phyloP scores from a whole-genome alignment of 2,329 filamentous ascomycete genomes.

The Trichoderma aggressivum region DNA sequence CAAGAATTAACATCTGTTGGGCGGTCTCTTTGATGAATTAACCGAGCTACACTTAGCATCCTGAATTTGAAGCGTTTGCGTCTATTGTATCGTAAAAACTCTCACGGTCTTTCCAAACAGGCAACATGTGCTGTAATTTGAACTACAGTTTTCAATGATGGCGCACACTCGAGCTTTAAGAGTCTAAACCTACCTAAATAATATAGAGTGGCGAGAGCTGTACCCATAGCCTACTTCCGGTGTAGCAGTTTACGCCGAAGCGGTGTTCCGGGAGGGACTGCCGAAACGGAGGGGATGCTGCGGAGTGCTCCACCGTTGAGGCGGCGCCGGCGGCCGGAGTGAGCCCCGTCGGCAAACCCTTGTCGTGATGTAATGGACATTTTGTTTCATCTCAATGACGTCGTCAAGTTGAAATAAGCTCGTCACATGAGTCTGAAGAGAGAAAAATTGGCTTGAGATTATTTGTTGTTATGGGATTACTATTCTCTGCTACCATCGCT shows the following conservation, averaged over 20 bases:
- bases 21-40: background rate
- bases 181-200: background rate
- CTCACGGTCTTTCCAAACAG: fast-evolving
- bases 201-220: background rate
- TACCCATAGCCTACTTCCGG: background rate
- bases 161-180: background rate
- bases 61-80: background rate
- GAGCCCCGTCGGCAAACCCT: background rate
- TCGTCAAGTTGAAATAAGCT: fast-evolving
- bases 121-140: background rate
- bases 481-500: background rate
- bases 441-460: background rate
- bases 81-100: background rate
- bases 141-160: background rate
- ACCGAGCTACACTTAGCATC: background rate
- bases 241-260: background rate
- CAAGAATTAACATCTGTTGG: background rate
- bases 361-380: background rate
- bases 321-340: background rate
- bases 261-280: background rate
- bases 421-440: background rate
- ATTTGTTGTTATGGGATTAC: background rate
- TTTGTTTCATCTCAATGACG: background rate
- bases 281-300: background rate
- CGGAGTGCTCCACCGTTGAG: background rate